Base-by-base conservation (phyloP, 2,329 filamentous ascomycete species). In the Penicillium italicum region DNA sequence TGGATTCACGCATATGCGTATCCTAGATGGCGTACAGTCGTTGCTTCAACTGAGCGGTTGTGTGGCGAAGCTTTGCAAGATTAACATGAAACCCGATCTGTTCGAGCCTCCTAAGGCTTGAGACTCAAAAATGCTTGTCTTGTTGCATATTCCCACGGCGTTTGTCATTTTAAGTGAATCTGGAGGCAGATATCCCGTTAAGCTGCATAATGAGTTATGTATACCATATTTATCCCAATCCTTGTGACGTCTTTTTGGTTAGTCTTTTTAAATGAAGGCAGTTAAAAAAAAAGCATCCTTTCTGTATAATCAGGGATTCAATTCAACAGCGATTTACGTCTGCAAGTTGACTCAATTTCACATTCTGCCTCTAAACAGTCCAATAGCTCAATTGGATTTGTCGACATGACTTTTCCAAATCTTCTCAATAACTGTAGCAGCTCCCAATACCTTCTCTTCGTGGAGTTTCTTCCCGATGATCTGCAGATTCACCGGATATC, bases 1-100 rank as follows among this genome's bases (percentile, higher is more conserved):
- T 74, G 94, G 94, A 50, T 97, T 97, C 75, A 96, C 94, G 2
- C 94, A 99, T 72, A 99, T 99, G 94, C 92, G 95, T 73, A 93
- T 99, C 53, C 79, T 99, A n/a, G 94, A 99, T 71, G 94, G 94
- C 30, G 90, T 99, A 24, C 93, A 97, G 76, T 97, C 93, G 8
- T 82, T 97, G 60, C 82, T 99, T 56, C 94, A 99, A 75, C 81
- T 99, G 43, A 95, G 91, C 69, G 94, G 93, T 11, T 97, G 93
- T 71, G 82, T 99, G 22, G 91, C 90, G 16, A 87, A 93, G 66
- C 80, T 99, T 54, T 94, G 91, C 77, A 96, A 89, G 79, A 87
- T 97, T 72, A 97, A 97, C 74, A 97, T 99, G 93, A 90, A 96
- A 69, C 89, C 91, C 3, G 87, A 89, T 71, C 82, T 88, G 58